These are phyloP conservation scores for Amyloporia xantha DNA, from an alignment of 768 basidiomycete genomes.

Conservation along the genomic window DNA sequence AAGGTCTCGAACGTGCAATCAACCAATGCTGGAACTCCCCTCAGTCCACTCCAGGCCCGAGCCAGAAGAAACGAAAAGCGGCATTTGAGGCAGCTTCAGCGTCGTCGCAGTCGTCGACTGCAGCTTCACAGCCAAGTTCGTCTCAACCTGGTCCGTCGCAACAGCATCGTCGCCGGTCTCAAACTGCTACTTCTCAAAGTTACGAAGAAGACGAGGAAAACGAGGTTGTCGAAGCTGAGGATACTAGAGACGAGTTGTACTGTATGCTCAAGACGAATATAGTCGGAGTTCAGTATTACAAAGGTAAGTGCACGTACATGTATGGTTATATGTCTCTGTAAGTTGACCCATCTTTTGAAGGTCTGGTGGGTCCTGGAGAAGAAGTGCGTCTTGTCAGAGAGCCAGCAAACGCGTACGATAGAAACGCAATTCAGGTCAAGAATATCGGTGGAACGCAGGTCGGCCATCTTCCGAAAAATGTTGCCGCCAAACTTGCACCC, in stretches of 20 bases:
- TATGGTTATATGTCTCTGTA: not conserved
- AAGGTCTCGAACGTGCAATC: slow-evolving; percentile 8
- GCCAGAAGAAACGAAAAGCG: slow-evolving; percentile 42
- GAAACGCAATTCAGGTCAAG: slow-evolving; percentile 75
- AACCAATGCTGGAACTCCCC: not conserved
- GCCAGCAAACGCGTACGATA: slow-evolving; percentile 62
- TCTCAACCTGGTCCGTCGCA: slow-evolving; percentile 14
- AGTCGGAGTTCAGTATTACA: slow-evolving; percentile 83
- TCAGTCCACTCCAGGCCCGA: slow-evolving; percentile 17
- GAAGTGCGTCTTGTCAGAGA: slow-evolving; percentile 64
- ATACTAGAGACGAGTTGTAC: slow-evolving; percentile 62
- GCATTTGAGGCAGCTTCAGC: slow-evolving; percentile 18
- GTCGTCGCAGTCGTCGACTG: too few relatives aligned
- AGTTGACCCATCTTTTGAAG: slow-evolving; percentile 26
- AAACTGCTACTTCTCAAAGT: slow-evolving; percentile 15
- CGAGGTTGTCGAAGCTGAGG: slow-evolving; percentile 33
- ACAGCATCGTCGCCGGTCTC: not conserved
- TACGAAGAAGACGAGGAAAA: slow-evolving; percentile 35
- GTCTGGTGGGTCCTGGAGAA: slow-evolving; percentile 74
- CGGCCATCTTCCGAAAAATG: slow-evolving; percentile 65
- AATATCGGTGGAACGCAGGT: slow-evolving; percentile 74
- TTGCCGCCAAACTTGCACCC: slow-evolving; percentile 57
- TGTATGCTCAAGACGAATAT: slow-evolving; percentile 51
- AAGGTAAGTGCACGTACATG: slow-evolving; percentile 33
- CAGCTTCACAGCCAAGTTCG: slow-evolving; percentile 11